Conservation (phyloP, 2,329 filamentous ascomycete species). For the Colletotrichum trifolii region DNA sequence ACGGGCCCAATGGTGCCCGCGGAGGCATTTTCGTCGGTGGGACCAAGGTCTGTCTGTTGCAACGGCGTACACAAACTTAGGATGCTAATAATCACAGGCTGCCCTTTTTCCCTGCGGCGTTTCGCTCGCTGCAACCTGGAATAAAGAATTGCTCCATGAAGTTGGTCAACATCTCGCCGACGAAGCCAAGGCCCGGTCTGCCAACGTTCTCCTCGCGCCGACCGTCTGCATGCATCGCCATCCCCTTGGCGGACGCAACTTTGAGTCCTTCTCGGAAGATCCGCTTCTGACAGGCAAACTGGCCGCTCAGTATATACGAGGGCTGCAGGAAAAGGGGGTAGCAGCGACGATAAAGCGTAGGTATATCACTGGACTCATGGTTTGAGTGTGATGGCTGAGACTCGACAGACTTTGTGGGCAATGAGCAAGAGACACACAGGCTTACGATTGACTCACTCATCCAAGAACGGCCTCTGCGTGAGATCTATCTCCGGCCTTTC, state of each 20-base stretch:
- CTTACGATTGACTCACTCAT: constrained; percentile 73
- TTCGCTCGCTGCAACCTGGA: constrained; percentile 83
- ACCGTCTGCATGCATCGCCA: constrained; percentile 86
- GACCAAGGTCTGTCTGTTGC: constrained; percentile 59
- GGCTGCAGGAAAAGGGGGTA: constrained; percentile 78
- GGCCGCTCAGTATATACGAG: constrained; percentile 77
- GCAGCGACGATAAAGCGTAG: constrained; percentile 82
- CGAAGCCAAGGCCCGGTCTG: constrained; percentile 78
- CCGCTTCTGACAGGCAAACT: constrained; percentile 80
- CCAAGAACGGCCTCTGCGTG: constrained; percentile 72
- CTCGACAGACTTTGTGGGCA: constrained; percentile 70
- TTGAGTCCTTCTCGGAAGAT: constrained; percentile 89
- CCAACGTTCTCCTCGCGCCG: constrained; percentile 78
- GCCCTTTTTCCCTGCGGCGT: constrained; percentile 84
- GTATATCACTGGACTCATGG: constrained; percentile 36
- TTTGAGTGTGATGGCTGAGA: constrained; percentile 27
- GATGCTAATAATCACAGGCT: constrained; percentile 57
- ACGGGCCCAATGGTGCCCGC: constrained; percentile 77
- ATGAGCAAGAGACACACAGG: constrained; percentile 77
- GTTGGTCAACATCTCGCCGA: constrained; percentile 78
- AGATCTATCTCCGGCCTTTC: constrained; percentile 80
- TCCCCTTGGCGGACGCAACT: constrained; percentile 85
- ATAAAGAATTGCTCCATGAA: constrained; percentile 74
- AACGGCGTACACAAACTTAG: background rate
- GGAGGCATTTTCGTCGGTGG: constrained; percentile 77